Evolutionary conservation across 73 alveolate species (phyloP).

Genomic region (Blepharisma japonicum): DNA sequence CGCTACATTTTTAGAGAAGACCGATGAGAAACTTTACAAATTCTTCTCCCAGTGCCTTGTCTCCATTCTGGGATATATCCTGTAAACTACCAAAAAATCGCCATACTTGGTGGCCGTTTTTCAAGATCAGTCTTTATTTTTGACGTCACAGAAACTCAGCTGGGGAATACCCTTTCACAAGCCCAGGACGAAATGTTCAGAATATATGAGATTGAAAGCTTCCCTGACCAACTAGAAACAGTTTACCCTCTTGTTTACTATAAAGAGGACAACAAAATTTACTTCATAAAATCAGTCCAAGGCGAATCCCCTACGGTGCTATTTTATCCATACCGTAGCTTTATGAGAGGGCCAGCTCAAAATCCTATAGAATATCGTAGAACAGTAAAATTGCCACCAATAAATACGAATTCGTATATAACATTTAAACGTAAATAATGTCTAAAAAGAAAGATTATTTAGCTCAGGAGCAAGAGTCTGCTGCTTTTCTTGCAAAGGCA

Average conservation of each 20-base stretch:
- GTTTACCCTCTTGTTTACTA: neutral
- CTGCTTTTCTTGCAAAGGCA: neutral
- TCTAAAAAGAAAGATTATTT: constrained; percentile 13
- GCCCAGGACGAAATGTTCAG: neutral
- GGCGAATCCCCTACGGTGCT: constrained; percentile 13
- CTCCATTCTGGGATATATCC: constrained; percentile 4
- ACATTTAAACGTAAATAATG: no score
- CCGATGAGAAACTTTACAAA: neutral
- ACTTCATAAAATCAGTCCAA: neutral
- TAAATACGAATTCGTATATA: neutral
- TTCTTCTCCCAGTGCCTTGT: neutral
- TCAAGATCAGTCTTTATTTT: neutral
- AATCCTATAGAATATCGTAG: neutral
- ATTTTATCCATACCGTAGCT: neutral
- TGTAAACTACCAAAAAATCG: neutral
- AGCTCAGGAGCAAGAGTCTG: constrained; percentile 23
- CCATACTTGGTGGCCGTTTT: constrained; percentile 10
- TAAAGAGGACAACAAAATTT: neutral
- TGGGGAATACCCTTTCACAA: neutral
- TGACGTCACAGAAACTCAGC: neutral
- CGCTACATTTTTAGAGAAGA: neutral
- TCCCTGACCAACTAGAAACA: constrained; percentile 8
- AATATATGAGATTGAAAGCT: neutral
- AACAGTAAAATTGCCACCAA: constrained; percentile 7
- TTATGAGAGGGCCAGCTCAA: neutral